phyloP scores from a whole-genome alignment of 106 monocot species.

The Platanthera guangdongensis region DNA sequence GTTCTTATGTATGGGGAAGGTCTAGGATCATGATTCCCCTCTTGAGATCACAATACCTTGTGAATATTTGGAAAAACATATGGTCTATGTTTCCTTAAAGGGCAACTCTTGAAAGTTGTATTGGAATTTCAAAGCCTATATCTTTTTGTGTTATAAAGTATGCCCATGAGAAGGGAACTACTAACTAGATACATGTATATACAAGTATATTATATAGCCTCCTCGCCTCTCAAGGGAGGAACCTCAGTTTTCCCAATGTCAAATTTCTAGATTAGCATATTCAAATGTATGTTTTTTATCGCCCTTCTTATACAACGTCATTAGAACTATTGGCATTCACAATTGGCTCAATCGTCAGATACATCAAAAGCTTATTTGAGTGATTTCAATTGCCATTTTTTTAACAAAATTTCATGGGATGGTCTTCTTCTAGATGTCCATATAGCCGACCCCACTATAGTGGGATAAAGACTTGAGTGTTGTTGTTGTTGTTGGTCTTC shows the following conservation, averaged over 20 bases:
- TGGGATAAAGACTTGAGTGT: no score
- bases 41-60: neutral
- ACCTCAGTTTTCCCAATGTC: neutral
- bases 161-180: neutral
- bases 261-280: neutral
- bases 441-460: no score
- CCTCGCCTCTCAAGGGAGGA: neutral
- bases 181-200: neutral
- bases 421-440: neutral
- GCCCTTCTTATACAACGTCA: neutral
- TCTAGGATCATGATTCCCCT: neutral
- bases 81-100: neutral
- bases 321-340: neutral
- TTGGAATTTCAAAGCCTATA: neutral
- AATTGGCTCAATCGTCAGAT: neutral
- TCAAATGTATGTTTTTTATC: neutral
- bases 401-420: neutral
- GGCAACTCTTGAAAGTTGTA: neutral
- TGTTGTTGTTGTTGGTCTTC: no score
- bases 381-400: neutral
- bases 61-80: neutral
- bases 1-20: neutral
- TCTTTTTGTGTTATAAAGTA: neutral
- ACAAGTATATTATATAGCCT: neutral
- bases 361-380: neutral